Evolutionary conservation across 768 basidiomycete genomes (phyloP).

Genomic region (Pleurotus cornucopiae): DNA sequence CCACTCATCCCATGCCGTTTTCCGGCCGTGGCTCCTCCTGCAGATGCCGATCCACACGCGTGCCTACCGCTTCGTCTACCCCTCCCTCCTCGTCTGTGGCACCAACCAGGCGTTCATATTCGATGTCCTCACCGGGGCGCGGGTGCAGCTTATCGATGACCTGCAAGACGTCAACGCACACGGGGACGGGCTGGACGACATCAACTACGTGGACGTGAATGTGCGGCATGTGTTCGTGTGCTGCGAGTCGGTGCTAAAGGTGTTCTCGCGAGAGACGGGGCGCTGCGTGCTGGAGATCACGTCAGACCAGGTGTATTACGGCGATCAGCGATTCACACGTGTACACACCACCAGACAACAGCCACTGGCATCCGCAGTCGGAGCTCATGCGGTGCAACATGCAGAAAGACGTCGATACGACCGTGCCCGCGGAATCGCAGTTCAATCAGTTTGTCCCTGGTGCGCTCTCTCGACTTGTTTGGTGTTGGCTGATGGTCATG

Average conservation of each 20-base stretch:
- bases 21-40: constrained; percentile 60
- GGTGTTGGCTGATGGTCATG: too few species aligned
- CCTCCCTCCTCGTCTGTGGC: constrained; percentile 52
- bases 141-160: constrained; percentile 44
- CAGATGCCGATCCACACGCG: constrained; percentile 35
- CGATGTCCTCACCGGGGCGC: constrained; percentile 50
- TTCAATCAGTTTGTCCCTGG: constrained; percentile 48
- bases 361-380: too few species aligned
- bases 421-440: constrained; percentile 7
- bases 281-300: constrained; percentile 39
- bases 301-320: constrained; percentile 28
- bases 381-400: too few species aligned
- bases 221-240: constrained; percentile 58
- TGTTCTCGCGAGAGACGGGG: constrained; percentile 51
- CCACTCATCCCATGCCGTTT: constrained; percentile 38
- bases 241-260: constrained; percentile 39
- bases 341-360: too few species aligned
- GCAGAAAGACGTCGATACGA: too few species aligned
- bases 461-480: constrained; percentile 10
- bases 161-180: constrained; percentile 23
- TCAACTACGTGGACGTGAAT: constrained; percentile 67
- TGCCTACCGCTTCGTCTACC: constrained; percentile 70
- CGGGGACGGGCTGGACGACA: constrained; percentile 11
- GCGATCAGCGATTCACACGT: too few species aligned
- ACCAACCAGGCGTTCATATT: constrained; percentile 48